A percentile compares a stretch with the other conserved stretches of the same genome.
phyloP scores from a whole-genome alignment of 1,284 basidiomycete genomes.

The Puccinia triticina region DNA sequence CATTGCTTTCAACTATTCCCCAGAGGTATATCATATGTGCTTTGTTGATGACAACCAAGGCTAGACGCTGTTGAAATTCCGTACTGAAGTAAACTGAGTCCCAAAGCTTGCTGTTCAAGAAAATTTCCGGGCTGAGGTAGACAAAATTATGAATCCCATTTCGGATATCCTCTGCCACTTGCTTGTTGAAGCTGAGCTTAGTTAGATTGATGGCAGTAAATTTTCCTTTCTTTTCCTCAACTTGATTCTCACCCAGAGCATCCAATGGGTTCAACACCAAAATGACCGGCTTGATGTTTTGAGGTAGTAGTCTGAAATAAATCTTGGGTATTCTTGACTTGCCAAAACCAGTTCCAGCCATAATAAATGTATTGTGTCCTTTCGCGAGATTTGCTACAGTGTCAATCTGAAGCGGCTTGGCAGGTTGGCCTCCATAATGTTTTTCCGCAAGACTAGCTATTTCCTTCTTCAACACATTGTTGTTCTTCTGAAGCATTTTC shows the following conservation, averaged over 20 bases:
- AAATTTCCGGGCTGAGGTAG: too few relatives aligned
- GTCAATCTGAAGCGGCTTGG: conserved; percentile 5
- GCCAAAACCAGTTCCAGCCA: conserved; percentile 1
- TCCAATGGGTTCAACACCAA: conserved; percentile 16
- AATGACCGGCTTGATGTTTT: background rate
- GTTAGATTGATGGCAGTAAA: background rate
- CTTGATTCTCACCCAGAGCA: conserved; percentile 17
- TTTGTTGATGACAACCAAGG: background rate
- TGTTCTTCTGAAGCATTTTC: background rate
- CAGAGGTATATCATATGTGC: background rate
- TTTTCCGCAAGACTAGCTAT: background rate
- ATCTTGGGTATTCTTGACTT: conserved; percentile 13
- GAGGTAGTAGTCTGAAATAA: background rate
- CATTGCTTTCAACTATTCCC: background rate
- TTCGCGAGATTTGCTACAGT: background rate
- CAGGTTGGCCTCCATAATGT: background rate
- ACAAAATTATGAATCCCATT: background rate
- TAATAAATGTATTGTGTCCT: conserved; percentile 5
- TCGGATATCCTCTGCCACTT: background rate
- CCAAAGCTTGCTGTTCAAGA: background rate
- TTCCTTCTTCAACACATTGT: background rate
- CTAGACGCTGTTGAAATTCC: conserved; percentile 2
- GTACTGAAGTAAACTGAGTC: background rate
- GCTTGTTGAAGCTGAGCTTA: background rate
- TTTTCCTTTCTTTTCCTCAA: too few relatives aligned